A percentile compares a stretch with the other conserved stretches of the same genome.
Evolutionary conservation across 2,329 filamentous ascomycete species (phyloP).

Genomic region (Fusarium agapanthi): DNA sequence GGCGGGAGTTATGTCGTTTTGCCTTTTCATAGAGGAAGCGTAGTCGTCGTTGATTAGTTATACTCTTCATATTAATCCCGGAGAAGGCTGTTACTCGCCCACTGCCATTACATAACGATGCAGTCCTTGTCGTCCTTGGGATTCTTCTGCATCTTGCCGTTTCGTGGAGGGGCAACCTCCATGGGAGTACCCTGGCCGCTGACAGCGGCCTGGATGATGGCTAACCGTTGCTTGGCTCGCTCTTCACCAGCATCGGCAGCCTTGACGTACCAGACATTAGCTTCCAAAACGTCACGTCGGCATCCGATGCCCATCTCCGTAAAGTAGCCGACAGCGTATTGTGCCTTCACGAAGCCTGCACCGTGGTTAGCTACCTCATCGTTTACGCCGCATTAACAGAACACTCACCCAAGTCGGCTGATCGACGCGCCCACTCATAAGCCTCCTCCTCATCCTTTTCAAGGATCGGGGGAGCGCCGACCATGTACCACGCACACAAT

Average conservation of each 20-base stretch:
- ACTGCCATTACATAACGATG: slow-evolving; percentile 59
- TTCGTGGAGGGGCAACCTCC: slow-evolving; percentile 63
- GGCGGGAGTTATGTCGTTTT: background rate
- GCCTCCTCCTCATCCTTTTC: slow-evolving; percentile 97
- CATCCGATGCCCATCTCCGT: slow-evolving; percentile 99
- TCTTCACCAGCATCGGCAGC: slow-evolving; percentile 93
- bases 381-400: background rate
- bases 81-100: background rate
- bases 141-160: slow-evolving; percentile 61
- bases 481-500: slow-evolving; percentile 97
- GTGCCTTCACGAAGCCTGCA: slow-evolving; percentile 74
- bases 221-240: slow-evolving; percentile 84
- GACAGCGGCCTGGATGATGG: slow-evolving; percentile 86
- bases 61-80: slow-evolving; percentile 21
- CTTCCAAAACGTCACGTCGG: slow-evolving; percentile 91
- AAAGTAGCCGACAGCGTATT: slow-evolving; percentile 96
- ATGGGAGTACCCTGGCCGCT: slow-evolving; percentile 63
- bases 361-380: slow-evolving; percentile 17
- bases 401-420: slow-evolving; percentile 82
- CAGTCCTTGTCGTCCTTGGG: slow-evolving; percentile 64
- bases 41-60: slow-evolving; percentile 36
- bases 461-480: slow-evolving; percentile 89
- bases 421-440: slow-evolving; percentile 92
- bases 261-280: slow-evolving; percentile 98
- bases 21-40: background rate